Percentiles rank a stretch among this genome's conserved stretches.
Evolutionary conservation across 1,284 basidiomycete species (phyloP).

Genomic region (Ustilago shanxiensis): DNA sequence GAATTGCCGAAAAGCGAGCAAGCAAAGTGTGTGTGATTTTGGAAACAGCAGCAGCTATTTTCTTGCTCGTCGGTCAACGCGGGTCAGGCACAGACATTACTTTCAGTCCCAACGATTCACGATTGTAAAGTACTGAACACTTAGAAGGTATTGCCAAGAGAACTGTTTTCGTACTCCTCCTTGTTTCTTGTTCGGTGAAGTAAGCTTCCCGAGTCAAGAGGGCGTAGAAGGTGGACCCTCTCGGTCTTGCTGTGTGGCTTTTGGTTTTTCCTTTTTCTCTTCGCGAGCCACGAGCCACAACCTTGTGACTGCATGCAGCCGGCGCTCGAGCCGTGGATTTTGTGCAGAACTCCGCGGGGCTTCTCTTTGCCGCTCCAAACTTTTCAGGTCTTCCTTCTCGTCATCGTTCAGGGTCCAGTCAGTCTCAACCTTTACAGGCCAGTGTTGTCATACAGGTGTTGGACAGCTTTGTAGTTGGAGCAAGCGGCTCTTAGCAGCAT

Average conservation of each 20-base stretch:
- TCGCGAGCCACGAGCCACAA: background rate
- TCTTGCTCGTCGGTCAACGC: constrained; percentile 1
- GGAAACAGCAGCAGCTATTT: no score
- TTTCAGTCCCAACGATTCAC: background rate
- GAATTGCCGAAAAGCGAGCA: constrained; percentile 9
- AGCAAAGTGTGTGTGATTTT: no score
- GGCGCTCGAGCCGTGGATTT: constrained; percentile 11
- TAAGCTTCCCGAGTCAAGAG: background rate
- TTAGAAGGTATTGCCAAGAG: background rate
- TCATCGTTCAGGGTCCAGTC: constrained; percentile 11
- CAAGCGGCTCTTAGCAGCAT: background rate
- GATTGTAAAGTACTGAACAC: no score
- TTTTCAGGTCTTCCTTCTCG: constrained; percentile 8
- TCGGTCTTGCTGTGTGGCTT: constrained; percentile 1
- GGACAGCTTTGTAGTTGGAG: background rate
- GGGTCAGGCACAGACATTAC: constrained; percentile 2
- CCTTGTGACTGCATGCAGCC: constrained; percentile 2
- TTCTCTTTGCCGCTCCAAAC: background rate
- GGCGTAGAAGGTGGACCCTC: background rate
- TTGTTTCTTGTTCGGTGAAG: background rate
- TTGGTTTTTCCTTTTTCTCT: background rate
- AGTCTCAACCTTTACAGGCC: background rate
- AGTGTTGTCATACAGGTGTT: background rate
- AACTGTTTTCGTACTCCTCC: background rate
- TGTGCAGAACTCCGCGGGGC: constrained; percentile 10